Percentiles rank a stretch among this genome's conserved stretches.
Conservation (phyloP, 164 flowering plant species). For the Tetracentron sinense region DNA sequence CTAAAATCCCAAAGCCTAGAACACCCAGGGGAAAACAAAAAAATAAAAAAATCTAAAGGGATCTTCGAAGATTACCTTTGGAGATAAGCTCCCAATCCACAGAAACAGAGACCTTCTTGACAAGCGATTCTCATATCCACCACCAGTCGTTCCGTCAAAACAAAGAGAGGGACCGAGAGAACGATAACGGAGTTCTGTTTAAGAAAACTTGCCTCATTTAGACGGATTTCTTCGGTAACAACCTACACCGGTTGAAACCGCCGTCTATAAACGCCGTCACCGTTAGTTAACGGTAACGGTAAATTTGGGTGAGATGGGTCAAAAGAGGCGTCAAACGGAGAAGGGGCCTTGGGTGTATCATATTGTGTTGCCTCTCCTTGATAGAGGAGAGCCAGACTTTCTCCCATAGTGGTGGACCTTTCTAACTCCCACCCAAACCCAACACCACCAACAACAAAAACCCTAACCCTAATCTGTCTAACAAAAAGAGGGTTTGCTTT, state of each 20-base stretch:
- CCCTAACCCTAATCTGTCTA: too few species aligned
- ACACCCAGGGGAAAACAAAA: conserved; percentile 4
- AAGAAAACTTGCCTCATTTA: conserved; percentile 18
- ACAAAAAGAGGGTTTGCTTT: too few species aligned
- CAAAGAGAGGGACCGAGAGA: neutral
- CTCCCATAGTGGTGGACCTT: too few species aligned
- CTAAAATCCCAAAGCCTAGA: neutral
- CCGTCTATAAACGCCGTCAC: conserved; percentile 5
- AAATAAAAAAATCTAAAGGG: neutral
- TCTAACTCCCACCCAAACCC: too few species aligned
- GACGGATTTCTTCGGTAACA: neutral
- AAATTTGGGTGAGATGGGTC: neutral
- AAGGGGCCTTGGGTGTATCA: neutral
- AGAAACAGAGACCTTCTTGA: conserved; percentile 19
- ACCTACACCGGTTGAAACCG: conserved; percentile 10
- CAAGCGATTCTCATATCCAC: conserved; percentile 25
- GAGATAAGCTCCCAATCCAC: conserved; percentile 25
- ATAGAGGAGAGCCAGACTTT: too few species aligned
- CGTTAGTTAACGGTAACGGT: conserved; percentile 4
- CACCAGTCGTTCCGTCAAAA: conserved; percentile 20
- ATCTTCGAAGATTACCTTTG: conserved; percentile 40
- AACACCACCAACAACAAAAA: too few species aligned
- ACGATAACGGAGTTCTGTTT: conserved; percentile 20
- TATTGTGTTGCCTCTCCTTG: neutral
- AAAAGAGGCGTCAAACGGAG: neutral